Base-by-base conservation (phyloP, 169 alveolate genomes). In the Plasmodium vinckei region DNA sequence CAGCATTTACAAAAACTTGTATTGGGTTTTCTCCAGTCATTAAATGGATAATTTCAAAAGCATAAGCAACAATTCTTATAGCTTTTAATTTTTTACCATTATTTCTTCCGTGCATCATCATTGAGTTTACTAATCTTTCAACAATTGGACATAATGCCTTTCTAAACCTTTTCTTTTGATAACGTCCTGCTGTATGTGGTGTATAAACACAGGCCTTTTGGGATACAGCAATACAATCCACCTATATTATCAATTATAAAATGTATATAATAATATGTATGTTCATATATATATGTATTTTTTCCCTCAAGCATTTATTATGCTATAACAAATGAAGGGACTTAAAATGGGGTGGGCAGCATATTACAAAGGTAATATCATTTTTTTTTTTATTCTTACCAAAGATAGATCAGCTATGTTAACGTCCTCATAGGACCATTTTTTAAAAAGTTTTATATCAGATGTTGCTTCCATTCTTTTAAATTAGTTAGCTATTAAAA, bases 111-210 rank as follows among this genome's bases (percentile, higher is more conserved):
- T 94, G 96, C 96, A 94, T 94, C 96, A 94, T 94, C 95, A 94
- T 79, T 12, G 96, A 95, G 96, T 97, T 97, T 84, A 97, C 98
- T 69, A 99, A 95, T 87, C 99, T 97, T 96, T 99, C 99, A 75
- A 98, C 99, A 49, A 98, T 97, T 70, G 99, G 99, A 96, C 99
- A 99, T 75, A 92, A 94, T 19, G 99, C 99, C 95, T 99, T 99
- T 91, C 99, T 97, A 97, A 98, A 99, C 64, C 99, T 97, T 94
- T 98, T 97, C 94, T 95, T 97, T 95, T 99, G 99, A 95, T 98
- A 99, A 51, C 99, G 94, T 60, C 99, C 99, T 53, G 99, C 99
- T 42, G 99, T 98, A 97, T 97, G 99, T 21, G 99, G 99, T 44
- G 98, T 96, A 94, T 95, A 97, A 47, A 97, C 99, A 65, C 98